Conservation (phyloP, 192 early-diverging fungal species). For the Gaertneriomyces sp. region DNA sequence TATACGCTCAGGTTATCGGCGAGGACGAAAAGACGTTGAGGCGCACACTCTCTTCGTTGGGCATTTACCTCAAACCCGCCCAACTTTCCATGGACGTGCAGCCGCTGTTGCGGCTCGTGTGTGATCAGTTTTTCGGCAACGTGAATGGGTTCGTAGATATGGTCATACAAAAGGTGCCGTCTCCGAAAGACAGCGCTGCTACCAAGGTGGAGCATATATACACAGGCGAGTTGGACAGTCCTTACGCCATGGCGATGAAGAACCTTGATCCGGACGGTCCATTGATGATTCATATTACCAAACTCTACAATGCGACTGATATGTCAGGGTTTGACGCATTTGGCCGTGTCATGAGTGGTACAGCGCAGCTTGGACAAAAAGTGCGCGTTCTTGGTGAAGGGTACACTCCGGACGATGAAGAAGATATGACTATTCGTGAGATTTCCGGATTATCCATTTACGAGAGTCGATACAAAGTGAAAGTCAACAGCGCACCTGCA, state of each 20-base stretch:
- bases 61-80: slow-evolving; percentile 75
- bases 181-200: slow-evolving; percentile 73
- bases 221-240: slow-evolving; percentile 35
- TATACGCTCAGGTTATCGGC: slow-evolving; percentile 80
- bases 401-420: slow-evolving; percentile 89
- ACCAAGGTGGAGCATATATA: slow-evolving; percentile 50
- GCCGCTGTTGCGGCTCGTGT: slow-evolving; percentile 74
- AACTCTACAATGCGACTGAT: slow-evolving; percentile 84
- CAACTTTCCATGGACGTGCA: slow-evolving; percentile 80
- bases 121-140: slow-evolving; percentile 86
- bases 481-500: slow-evolving; percentile 72
- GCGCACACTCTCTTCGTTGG: slow-evolving; percentile 67
- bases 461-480: slow-evolving; percentile 79
- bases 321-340: slow-evolving; percentile 85
- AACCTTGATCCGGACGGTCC: slow-evolving; percentile 84
- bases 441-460: slow-evolving; percentile 73
- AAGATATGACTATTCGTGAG: slow-evolving; percentile 85
- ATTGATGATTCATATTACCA: slow-evolving; percentile 87
- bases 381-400: slow-evolving; percentile 92
- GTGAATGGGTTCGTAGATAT: slow-evolving; percentile 88
- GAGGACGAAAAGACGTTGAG: slow-evolving; percentile 73
- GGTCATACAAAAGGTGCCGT: slow-evolving; percentile 72
- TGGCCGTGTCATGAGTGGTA: slow-evolving; percentile 93
- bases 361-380: slow-evolving; percentile 65
- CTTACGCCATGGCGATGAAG: slow-evolving; percentile 58